A percentile compares a stretch with the other conserved stretches of the same genome.
Conservation (phyloP, 345 rosid genomes). For the Limnanthes douglasii region DNA sequence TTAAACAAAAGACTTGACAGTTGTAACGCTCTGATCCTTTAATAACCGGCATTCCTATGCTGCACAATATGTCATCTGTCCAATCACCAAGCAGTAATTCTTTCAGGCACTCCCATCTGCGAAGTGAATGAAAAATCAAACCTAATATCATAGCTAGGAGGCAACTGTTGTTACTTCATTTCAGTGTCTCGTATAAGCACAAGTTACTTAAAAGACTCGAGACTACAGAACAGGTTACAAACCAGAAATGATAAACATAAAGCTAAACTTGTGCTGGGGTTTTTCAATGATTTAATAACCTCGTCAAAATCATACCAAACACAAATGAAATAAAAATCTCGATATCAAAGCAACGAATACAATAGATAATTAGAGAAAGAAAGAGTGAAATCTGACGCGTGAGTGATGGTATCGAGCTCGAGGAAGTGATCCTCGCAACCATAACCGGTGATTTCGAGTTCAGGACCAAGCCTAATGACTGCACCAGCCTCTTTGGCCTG, state of each 20-base stretch:
- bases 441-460: constrained; percentile 93
- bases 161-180: too few relatives aligned
- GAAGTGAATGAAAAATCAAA: too few relatives aligned
- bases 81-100: constrained; percentile 65
- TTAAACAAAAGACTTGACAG: constrained; percentile 81
- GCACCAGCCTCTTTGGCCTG: constrained; percentile 66
- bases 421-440: constrained; percentile 99
- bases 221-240: too few relatives aligned
- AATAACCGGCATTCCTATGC: constrained; percentile 87
- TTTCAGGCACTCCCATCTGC: constrained; percentile 94
- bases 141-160: too few relatives aligned
- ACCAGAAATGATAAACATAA: too few relatives aligned
- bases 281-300: too few relatives aligned
- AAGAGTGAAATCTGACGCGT: constrained; percentile 29
- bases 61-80: constrained; percentile 80
- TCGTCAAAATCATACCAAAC: too few relatives aligned
- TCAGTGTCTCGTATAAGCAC: too few relatives aligned
- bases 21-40: constrained; percentile 90
- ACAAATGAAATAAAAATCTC: neutral
- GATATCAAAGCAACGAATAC: neutral
- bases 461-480: constrained; percentile 82
- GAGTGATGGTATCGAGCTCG: constrained; percentile 79
- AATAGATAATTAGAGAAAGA: neutral
- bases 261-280: too few relatives aligned
- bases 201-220: too few relatives aligned